These are phyloP conservation scores for Russula emetica DNA, from an alignment of 768 basidiomycete species.

Conservation along the genomic window DNA sequence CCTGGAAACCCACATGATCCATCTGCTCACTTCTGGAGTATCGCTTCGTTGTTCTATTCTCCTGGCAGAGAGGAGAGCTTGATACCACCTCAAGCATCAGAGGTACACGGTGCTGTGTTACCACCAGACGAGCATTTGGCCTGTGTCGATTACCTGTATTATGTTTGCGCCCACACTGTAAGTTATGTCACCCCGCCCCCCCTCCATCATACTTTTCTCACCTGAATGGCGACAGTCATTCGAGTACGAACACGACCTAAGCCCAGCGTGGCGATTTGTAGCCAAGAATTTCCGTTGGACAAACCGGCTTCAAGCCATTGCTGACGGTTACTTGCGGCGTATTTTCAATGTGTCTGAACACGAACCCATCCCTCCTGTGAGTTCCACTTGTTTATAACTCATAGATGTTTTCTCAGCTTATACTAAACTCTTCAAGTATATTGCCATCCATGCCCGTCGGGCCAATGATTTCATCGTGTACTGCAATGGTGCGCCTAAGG, in stretches of 20 bases:
- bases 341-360: constrained; percentile 32
- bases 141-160: constrained; percentile 43
- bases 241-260: constrained; percentile 34
- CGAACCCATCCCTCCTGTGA: constrained; percentile 35
- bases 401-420: not conserved
- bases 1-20: constrained; percentile 35
- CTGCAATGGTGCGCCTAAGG: constrained; percentile 31
- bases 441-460: constrained; percentile 23
- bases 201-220: not conserved
- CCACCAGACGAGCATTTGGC: constrained; percentile 39
- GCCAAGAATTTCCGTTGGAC: constrained; percentile 37
- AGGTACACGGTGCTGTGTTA: constrained; percentile 29
- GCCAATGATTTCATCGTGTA: constrained; percentile 31
- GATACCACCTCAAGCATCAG: constrained; percentile 31
- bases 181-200: constrained; percentile 6
- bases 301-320: constrained; percentile 32
- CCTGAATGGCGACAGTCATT: constrained; percentile 30
- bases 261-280: constrained; percentile 39
- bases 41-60: constrained; percentile 36
- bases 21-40: constrained; percentile 34
- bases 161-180: constrained; percentile 35
- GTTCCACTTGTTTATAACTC: constrained; percentile 15
- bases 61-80: constrained; percentile 33
- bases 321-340: constrained; percentile 33
- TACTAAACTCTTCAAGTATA: constrained; percentile 9